Base-by-base conservation (phyloP, 345 rosid genomes). In the Gynandropsis gynandra region DNA sequence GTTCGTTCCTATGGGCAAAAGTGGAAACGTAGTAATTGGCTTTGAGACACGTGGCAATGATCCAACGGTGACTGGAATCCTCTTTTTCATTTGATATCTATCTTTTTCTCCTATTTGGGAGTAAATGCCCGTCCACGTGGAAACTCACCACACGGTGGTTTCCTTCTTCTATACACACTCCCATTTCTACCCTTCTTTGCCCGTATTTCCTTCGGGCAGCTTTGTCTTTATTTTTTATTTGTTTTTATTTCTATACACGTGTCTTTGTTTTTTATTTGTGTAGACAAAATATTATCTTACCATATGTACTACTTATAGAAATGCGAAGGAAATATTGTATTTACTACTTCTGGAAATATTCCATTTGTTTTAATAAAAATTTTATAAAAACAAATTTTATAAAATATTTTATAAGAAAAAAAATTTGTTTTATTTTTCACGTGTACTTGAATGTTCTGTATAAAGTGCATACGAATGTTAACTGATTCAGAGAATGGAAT, bases 131-230 rank as follows among this genome's bases (percentile, higher is more conserved):
- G 59, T 50, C 14, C 53, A 62, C 59, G 53, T 45, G 66, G 59
- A 42, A 1, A 43, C 4, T 10, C 9, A 11, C 17, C n/a, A n/a
- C n/a, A n/a, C n/a, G n/a, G n/a, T n/a, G n/a, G n/a, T 8, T 10
- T 13, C 46, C 13, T 39, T 17, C 5, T 3, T 13, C 8, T 10
- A 16, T 16, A 7, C 2, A 41, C 6, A 13, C 10, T 65, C 21
- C 10, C 65, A 9, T 39, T 4, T 24, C 15, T 53, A 40, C 61
- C 66, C 50, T 66, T 14, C 40, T 54, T 64, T 5, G 65, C 71
- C 65, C 19, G 19, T 52, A 45, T 17, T 17, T 5, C 45, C 10
- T 58, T 59, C 50, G 65, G 71, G 60, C 65, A 59, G 59, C 44
- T 47, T 21, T 4, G 15, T 3, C 4, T 2, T 48, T 4, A 1